These are phyloP conservation scores for Phytophthora ohioensis DNA, from an alignment of 352 stramenopile genomes.

Conservation along the genomic window DNA sequence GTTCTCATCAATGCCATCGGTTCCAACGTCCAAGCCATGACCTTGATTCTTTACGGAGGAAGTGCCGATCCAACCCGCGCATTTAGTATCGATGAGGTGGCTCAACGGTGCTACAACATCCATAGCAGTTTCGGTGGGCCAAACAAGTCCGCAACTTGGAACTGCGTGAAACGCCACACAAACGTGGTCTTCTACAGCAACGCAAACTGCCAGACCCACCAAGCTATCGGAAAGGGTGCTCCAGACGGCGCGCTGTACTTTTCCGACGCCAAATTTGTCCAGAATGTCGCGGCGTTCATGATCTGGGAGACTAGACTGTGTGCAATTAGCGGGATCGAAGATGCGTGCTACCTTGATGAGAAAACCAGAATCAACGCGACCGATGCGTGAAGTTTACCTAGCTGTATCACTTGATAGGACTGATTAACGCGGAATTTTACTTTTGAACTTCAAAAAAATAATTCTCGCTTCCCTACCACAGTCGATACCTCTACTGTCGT, in stretches of 20 bases:
- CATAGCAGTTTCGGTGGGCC: slow-evolving; percentile 5
- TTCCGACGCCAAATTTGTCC: slow-evolving; percentile 17
- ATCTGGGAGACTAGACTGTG: slow-evolving; percentile 21
- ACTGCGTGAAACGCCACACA: slow-evolving; percentile 12
- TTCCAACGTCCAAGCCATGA: slow-evolving; percentile 1
- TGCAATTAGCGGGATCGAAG: slow-evolving; percentile 10
- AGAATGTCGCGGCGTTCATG: slow-evolving; percentile 18
- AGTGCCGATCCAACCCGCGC: not conserved
- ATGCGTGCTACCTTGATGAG: slow-evolving; percentile 13
- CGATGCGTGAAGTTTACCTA: not conserved
- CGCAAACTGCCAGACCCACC: slow-evolving; percentile 7
- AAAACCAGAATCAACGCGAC: not conserved
- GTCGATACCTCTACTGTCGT: too few relatives aligned
- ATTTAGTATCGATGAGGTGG: slow-evolving; percentile 8
- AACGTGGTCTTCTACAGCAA: slow-evolving; percentile 26
- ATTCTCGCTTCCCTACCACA: too few relatives aligned
- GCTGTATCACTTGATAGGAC: too few relatives aligned
- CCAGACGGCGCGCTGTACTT: slow-evolving; percentile 21
- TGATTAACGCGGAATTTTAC: too few relatives aligned
- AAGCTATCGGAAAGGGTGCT: slow-evolving; percentile 14
- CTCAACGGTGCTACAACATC: slow-evolving; percentile 19
- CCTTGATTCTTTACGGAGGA: slow-evolving; percentile 8
- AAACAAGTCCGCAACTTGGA: slow-evolving; percentile 15
- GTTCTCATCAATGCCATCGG: not conserved
- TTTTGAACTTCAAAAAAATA: too few relatives aligned